Evolutionary conservation across 108 stramenopile species (phyloP).

Genomic region (Nannochloropsis granulata): DNA sequence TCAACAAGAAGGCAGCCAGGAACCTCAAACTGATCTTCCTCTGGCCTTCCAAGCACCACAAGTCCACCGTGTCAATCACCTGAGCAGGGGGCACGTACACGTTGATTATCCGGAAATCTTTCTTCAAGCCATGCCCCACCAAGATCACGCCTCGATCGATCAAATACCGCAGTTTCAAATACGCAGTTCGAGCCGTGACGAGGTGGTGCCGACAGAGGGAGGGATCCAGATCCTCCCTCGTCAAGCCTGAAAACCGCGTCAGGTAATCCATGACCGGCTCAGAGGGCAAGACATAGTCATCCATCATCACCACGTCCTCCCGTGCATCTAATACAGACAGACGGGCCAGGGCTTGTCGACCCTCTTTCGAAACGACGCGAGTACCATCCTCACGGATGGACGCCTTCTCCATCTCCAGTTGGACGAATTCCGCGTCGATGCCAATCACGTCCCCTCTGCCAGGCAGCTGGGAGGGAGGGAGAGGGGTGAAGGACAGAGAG

Average conservation of each 20-base stretch:
- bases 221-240: slow-evolving; percentile 64
- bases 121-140: slow-evolving; percentile 26
- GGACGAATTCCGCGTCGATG: slow-evolving; percentile 46
- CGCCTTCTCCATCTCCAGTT: slow-evolving; percentile 46
- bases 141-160: slow-evolving; percentile 47
- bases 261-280: slow-evolving; percentile 84
- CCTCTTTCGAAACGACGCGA: slow-evolving; percentile 54
- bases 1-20: slow-evolving; percentile 64
- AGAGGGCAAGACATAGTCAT: slow-evolving; percentile 74
- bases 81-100: slow-evolving; percentile 55
- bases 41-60: slow-evolving; percentile 59
- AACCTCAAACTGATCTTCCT: slow-evolving; percentile 79
- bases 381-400: slow-evolving; percentile 52
- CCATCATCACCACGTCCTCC: slow-evolving; percentile 44
- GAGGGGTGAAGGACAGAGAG: background rate
- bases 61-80: slow-evolving; percentile 81
- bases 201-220: slow-evolving; percentile 60
- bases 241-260: slow-evolving; percentile 82
- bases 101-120: slow-evolving; percentile 68
- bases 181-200: slow-evolving; percentile 59
- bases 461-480: slow-evolving; percentile 12
- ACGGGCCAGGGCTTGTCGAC: slow-evolving; percentile 63
- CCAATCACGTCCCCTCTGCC: slow-evolving; percentile 22
- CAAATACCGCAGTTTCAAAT: slow-evolving; percentile 73
- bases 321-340: slow-evolving; percentile 65